Base-by-base conservation (phyloP, 106 monocot genomes). In the Dioscorea alata region DNA sequence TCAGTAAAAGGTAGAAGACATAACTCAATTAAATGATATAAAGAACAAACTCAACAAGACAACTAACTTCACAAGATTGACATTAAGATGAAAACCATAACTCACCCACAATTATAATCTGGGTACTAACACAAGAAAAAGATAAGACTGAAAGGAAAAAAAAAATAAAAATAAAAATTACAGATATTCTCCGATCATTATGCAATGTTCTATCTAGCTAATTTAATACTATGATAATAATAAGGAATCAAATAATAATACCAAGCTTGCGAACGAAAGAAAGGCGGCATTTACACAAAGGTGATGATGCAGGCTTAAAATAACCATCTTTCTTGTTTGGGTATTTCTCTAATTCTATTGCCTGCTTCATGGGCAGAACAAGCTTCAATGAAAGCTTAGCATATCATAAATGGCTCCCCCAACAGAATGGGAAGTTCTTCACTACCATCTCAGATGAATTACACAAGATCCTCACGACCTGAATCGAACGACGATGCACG, bases 401-500 rank as follows among this genome's bases (percentile, higher is more conserved):
- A 54, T 5, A 54, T 16, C 15, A 54, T 18, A 54, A 54, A 16
- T 54, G 54, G 54, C 54, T 54, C 7, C 19, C 54, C 19, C 14
- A 17, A 14, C 18, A 54, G 13, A 54, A 54, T 6, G 42, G 42
- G 42, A 54, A 13, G 18, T 54, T 19, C 54, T 54, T 3, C 54
- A 18, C 54, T 54, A 54, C 8, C 54, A 54, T 54, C 54, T 54
- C 54, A 54, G 4, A 54, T 16, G 15, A 21, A 61, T 19, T 9
- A 21, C 4, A 14, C 21, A 61, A 2, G 13, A 23, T n/a, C 20
- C 49, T 56, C 64, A 80, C 5, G 64, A 20, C 66, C 65, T 75
- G 51, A 80, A 75, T 42, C 60, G 57, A 35, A 80, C 70, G 14
- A 80, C 74, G 18, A 80, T 61, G 75, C 80, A 80, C 21, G 80